Percentiles rank a stretch among this genome's conserved stretches.
Conservation (phyloP, 2,329 filamentous ascomycete genomes). For the Gaeumannomyces tritici region DNA sequence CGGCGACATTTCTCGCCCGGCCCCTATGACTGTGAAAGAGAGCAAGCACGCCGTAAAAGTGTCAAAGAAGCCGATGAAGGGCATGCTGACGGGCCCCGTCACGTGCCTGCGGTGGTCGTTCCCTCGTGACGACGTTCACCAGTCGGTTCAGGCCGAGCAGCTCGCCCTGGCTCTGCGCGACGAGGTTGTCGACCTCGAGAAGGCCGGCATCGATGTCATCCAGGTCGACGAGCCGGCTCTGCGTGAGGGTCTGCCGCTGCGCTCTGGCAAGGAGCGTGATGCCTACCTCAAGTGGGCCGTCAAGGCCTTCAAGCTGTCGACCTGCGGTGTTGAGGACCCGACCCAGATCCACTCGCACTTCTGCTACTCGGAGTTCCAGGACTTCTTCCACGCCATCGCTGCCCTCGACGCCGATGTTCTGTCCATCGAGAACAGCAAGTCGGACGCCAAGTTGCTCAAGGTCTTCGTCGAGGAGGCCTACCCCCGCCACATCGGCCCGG, state of each 20-base stretch:
- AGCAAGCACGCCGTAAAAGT: constrained; percentile 96
- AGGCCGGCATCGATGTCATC: constrained; percentile 93
- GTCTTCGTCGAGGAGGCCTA: constrained; percentile 97
- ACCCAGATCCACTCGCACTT: constrained; percentile 99
- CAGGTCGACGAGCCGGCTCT: constrained; percentile 99
- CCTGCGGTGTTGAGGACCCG: constrained; percentile 83
- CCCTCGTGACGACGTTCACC: constrained; percentile 98
- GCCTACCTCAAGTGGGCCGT: constrained; percentile 97
- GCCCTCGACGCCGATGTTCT: constrained; percentile 96
- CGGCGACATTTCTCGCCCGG: constrained; percentile 93
- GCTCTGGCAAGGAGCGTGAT: constrained; percentile 86
- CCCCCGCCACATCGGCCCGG: constrained; percentile 95
- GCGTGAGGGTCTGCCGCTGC: constrained; percentile 97
- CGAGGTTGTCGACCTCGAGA: constrained; percentile 96
- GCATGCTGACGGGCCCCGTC: constrained; percentile 98
- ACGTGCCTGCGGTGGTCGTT: constrained; percentile 99
- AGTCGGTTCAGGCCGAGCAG: constrained; percentile 98
- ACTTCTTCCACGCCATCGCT: constrained; percentile 99
- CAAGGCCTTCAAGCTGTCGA: constrained; percentile 93
- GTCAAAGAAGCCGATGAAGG: constrained; percentile 99
- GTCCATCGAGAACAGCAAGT: constrained; percentile 99
- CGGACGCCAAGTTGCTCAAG: constrained; percentile 95
- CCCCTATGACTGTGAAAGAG: constrained; percentile 99
- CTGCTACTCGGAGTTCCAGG: constrained; percentile 99
- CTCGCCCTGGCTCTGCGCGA: constrained; percentile 96